Base-by-base conservation (phyloP, 805 yeast genomes). In the Ogataea pignaliae region DNA sequence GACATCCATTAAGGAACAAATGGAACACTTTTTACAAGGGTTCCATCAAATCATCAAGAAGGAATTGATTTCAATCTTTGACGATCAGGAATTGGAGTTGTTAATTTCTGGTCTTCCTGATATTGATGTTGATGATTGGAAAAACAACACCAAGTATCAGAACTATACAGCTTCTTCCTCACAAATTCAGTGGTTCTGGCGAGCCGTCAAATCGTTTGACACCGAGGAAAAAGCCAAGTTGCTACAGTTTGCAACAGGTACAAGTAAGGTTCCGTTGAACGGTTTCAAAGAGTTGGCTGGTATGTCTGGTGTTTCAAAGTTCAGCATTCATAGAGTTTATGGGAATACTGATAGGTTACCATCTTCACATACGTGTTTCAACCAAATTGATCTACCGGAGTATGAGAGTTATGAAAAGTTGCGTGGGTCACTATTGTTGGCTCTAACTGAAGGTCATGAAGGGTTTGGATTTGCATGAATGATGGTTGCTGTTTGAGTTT, bases 131-230 rank as follows among this genome's bases (percentile, higher is more conserved):
- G 88, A 83, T 53, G 99, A 93, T 60, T 93, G 99, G 99, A 85
- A 86, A 52, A 83, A 80, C 57, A 86, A 93, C 60, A 79, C 97
- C 1, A 72, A 69, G 1, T 85, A 93, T 65, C 83, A 78, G 39
- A 91, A 89, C 60, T 93, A 91, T 62, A 77, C 88, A 0, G 75
- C 90, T 1, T 75, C 86, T 2, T 86, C 95, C 2, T 81, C 87
- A 29, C 97, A 90, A 60, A 83, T 93, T 44, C 89, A 85, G 59
- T 91, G 97, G 87, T 93, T 93, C 68, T 93, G 99, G 99, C 75
- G 97, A 60, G 96, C 97, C 1, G 97, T 93, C 12, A 79, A 88
- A 56, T 87, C 97, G 1, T 93, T 93, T 66, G 97, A 88, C 57
- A 78, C 77, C 14, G 99, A 93, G 61, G 97, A 93, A 60, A 75